Evolutionary conservation across 768 basidiomycete genomes (phyloP).

Genomic region (Boletus insuetus): DNA sequence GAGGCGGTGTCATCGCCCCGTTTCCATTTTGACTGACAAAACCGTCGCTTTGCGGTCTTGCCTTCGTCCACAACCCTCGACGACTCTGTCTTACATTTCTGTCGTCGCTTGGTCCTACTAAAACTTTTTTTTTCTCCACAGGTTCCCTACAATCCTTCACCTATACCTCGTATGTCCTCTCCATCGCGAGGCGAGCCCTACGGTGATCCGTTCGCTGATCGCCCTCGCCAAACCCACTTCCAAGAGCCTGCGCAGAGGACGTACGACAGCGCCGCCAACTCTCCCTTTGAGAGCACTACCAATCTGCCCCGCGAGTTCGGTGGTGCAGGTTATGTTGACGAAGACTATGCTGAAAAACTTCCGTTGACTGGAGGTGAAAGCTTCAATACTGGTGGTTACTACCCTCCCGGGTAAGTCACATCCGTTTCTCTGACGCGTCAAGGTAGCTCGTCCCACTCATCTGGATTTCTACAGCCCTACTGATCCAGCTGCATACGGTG

Average conservation of each 20-base stretch:
- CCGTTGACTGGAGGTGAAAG: conserved; percentile 62
- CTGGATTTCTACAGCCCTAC: conserved; percentile 35
- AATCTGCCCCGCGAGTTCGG: conserved; percentile 55
- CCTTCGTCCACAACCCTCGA: conserved; percentile 21
- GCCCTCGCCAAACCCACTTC: conserved; percentile 53
- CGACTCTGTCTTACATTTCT: conserved; percentile 8
- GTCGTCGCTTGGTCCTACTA: conserved; percentile 10
- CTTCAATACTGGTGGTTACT: conserved; percentile 58
- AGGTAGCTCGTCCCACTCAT: conserved; percentile 1
- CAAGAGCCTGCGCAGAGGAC: conserved; percentile 56
- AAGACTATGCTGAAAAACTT: conserved; percentile 74
- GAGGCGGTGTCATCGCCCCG: conserved; percentile 33
- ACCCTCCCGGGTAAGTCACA: conserved; percentile 66
- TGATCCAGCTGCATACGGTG: conserved; percentile 63
- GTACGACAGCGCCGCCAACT: conserved; percentile 37
- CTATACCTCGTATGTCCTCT: conserved; percentile 24
- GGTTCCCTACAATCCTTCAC: not conserved
- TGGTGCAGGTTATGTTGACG: conserved; percentile 49
- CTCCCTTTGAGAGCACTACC: conserved; percentile 57
- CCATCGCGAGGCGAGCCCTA: conserved; percentile 35
- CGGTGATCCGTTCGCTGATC: conserved; percentile 73
- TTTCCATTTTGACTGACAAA: conserved; percentile 29
- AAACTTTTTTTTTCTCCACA: conserved; percentile 6
- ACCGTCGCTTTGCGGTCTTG: conserved; percentile 16
- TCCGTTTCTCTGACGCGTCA: not conserved